phyloP scores from a whole-genome alignment of 805 yeast species.

The Lipomyces anomalus region DNA sequence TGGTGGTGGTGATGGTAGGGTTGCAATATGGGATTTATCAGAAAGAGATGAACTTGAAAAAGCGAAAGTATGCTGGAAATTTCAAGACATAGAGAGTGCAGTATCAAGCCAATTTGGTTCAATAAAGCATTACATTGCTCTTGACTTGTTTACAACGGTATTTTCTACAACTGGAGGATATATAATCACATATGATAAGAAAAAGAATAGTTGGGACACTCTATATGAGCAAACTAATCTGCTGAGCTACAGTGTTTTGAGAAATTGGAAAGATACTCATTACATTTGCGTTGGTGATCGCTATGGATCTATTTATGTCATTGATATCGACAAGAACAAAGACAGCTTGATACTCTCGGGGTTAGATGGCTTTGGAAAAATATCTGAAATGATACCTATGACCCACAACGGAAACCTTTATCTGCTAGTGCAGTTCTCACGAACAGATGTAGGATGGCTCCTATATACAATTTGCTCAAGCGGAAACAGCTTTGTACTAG shows the following conservation, averaged over 20 bases:
- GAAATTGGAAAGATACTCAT: slow-evolving; percentile 31
- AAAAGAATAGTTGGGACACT: slow-evolving; percentile 30
- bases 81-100: slow-evolving; percentile 13
- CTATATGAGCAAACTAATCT: slow-evolving; percentile 30
- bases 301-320: slow-evolving; percentile 32
- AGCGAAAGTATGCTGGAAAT: slow-evolving; percentile 26
- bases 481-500: slow-evolving; percentile 26
- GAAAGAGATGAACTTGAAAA: slow-evolving; percentile 10
- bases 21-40: slow-evolving; percentile 47
- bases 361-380: neutral
- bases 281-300: slow-evolving; percentile 28
- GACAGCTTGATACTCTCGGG: slow-evolving; percentile 28
- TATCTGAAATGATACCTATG: neutral
- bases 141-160: slow-evolving; percentile 12
- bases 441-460: neutral
- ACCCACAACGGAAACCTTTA: neutral
- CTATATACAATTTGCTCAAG: neutral
- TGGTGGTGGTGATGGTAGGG: slow-evolving; percentile 91
- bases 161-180: slow-evolving; percentile 30
- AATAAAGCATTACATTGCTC: slow-evolving; percentile 11
- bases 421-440: neutral
- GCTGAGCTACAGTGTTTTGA: slow-evolving; percentile 40
- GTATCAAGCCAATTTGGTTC: slow-evolving; percentile 5
- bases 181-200: slow-evolving; percentile 8
- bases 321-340: neutral